Conservation (phyloP, 2,329 filamentous ascomycete species). For the Massarina eburnea region DNA sequence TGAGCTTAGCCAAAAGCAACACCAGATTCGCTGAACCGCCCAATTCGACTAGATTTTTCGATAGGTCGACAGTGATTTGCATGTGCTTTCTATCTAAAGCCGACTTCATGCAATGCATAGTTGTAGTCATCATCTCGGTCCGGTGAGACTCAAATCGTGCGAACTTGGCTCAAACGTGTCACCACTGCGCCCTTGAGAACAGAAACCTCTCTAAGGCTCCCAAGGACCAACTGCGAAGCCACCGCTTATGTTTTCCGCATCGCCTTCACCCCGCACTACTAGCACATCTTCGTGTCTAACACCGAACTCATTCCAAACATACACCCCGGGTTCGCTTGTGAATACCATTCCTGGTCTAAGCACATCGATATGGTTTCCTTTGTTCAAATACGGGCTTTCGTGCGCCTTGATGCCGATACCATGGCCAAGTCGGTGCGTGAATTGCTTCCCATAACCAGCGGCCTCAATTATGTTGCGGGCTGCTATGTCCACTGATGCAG, state of each 20-base stretch:
- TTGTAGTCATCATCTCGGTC: too few relatives aligned
- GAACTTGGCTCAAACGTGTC: too few relatives aligned
- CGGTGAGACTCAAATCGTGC: too few relatives aligned
- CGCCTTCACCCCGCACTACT: constrained; percentile 56
- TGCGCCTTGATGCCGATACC: constrained; percentile 69
- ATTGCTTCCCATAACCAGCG: constrained; percentile 60
- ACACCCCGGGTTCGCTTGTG: constrained; percentile 65
- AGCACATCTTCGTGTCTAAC: constrained; percentile 66
- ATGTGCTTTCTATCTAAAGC: too few relatives aligned
- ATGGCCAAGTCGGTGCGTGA: constrained; percentile 65
- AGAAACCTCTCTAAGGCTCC: too few relatives aligned
- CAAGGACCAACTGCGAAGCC: constrained; percentile 55
- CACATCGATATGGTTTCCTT: constrained; percentile 55
- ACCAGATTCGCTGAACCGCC: too few relatives aligned
- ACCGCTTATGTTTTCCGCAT: constrained; percentile 59
- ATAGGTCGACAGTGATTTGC: too few relatives aligned
- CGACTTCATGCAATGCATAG: too few relatives aligned
- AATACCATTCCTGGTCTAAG: constrained; percentile 63
- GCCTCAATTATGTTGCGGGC: constrained; percentile 59
- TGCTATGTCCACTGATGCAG: constrained; percentile 63
- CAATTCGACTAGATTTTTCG: too few relatives aligned
- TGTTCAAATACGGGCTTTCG: constrained; percentile 66
- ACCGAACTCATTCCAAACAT: constrained; percentile 61
- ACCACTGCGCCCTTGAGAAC: too few relatives aligned
- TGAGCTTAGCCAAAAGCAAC: too few relatives aligned